Evolutionary conservation across 2,329 filamentous ascomycete species (phyloP).

Genomic region (Talaromyces verruculosus): DNA sequence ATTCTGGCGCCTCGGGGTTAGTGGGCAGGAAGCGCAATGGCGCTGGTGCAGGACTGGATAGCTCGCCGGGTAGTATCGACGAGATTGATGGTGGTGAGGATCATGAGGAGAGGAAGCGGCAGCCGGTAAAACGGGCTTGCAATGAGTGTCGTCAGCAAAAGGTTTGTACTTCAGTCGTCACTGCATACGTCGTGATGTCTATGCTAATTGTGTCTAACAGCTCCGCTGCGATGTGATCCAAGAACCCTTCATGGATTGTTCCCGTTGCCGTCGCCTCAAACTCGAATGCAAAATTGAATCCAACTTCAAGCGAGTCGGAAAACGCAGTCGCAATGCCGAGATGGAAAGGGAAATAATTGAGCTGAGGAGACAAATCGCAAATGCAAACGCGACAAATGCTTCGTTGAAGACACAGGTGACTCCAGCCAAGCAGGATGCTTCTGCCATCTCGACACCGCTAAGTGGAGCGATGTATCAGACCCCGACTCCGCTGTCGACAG

Average conservation of each 20-base stretch:
- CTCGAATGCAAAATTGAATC: slow-evolving; percentile 67
- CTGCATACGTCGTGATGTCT: too few species aligned
- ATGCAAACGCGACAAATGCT: slow-evolving; percentile 28
- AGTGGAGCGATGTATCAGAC: slow-evolving; percentile 37
- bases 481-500: slow-evolving; percentile 38
- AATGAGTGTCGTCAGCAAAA: slow-evolving; percentile 71
- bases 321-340: slow-evolving; percentile 64
- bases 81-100: slow-evolving; percentile 41
- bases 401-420: slow-evolving; percentile 25
- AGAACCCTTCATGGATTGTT: slow-evolving; percentile 62
- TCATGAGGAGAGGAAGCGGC: slow-evolving; percentile 46
- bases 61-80: slow-evolving; percentile 49
- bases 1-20: slow-evolving; percentile 19
- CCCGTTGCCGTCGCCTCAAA: slow-evolving; percentile 61
- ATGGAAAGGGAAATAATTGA: slow-evolving; percentile 61
- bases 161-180: too few species aligned
- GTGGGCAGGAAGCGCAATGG: slow-evolving; percentile 46
- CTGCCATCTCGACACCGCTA: slow-evolving; percentile 33
- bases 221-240: slow-evolving; percentile 67
- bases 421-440: slow-evolving; percentile 33
- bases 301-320: slow-evolving; percentile 67
- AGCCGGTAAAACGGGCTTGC: slow-evolving; percentile 61
- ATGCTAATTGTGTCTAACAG: slow-evolving; percentile 41
- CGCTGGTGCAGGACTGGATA: slow-evolving; percentile 46
- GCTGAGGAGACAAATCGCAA: slow-evolving; percentile 50